Evolutionary conservation across 116 monocot species (phyloP).

Genomic region (Cymodocea nodosa): DNA sequence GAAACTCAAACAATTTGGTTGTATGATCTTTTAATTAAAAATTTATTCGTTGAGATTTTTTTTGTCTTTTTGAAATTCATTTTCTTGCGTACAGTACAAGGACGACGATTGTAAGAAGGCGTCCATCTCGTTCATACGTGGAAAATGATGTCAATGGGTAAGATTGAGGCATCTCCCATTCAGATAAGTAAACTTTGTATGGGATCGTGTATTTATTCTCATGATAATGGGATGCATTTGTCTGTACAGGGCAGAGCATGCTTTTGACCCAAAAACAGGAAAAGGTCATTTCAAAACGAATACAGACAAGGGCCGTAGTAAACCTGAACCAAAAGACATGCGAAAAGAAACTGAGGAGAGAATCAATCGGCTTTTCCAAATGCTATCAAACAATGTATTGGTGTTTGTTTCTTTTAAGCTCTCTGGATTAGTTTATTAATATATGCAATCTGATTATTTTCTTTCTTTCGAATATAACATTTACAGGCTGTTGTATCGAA

Average conservation of each 20-base stretch:
- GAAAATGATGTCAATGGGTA: conserved; percentile 45
- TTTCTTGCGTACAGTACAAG: conserved; percentile 11
- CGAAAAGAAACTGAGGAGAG: conserved; percentile 36
- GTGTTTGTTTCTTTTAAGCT: neutral
- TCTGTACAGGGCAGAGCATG: conserved; percentile 33
- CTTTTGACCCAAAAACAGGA: conserved; percentile 59
- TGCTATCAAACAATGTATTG: conserved; percentile 49
- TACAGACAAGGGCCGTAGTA: neutral
- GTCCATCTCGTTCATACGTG: conserved; percentile 11
- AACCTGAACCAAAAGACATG: conserved; percentile 17
- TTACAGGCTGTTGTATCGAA: conserved; percentile 55
- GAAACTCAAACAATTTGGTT: too few relatives aligned
- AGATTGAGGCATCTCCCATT: neutral
- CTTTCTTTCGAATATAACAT: neutral
- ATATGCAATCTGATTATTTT: neutral
- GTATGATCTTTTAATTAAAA: too few relatives aligned
- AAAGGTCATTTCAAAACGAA: conserved; percentile 16
- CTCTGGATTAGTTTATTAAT: neutral
- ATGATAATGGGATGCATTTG: neutral
- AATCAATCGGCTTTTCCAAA: conserved; percentile 55
- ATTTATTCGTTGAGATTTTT: too few relatives aligned
- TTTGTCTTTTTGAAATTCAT: neutral
- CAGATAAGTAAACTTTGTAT: neutral
- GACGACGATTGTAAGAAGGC: conserved; percentile 16
- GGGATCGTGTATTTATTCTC: neutral